These are phyloP conservation scores for Sphagnum tenellum DNA, from an alignment of 225 moss, liverwort and hornwort species.

Conservation along the genomic window DNA sequence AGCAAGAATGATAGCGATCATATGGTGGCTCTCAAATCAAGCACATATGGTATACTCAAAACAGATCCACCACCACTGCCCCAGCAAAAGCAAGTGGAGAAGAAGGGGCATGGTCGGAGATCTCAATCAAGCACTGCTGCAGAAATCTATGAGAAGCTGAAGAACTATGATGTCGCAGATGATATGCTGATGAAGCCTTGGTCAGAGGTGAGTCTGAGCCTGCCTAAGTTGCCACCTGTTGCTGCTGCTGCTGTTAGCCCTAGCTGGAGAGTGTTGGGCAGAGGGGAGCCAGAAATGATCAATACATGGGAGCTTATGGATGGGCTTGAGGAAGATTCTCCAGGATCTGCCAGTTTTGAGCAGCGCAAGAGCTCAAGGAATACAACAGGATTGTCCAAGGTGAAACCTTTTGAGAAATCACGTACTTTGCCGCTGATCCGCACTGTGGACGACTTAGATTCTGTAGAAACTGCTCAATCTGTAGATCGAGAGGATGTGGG, in stretches of 20 bases:
- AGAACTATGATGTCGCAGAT: constrained; percentile 41
- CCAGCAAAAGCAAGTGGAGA: constrained; percentile 11
- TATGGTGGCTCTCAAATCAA: constrained; percentile 57
- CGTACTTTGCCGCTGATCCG: not conserved
- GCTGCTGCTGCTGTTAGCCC: not conserved
- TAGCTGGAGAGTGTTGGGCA: not conserved
- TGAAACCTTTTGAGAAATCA: constrained; percentile 1
- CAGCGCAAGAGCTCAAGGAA: not conserved
- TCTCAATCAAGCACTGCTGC: constrained; percentile 17
- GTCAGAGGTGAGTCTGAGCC: constrained; percentile 51
- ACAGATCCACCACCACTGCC: constrained; percentile 8
- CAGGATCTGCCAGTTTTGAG: too few species aligned
- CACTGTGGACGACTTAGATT: constrained; percentile 3
- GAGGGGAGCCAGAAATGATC: constrained; percentile 1
- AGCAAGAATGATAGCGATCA: constrained; percentile 28
- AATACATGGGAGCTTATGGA: constrained; percentile 10
- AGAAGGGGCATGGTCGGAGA: constrained; percentile 1
- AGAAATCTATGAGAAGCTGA: constrained; percentile 44
- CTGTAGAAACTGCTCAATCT: not conserved
- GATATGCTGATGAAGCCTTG: constrained; percentile 50
- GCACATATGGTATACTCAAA: constrained; percentile 53
- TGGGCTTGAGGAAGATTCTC: constrained; percentile 3
- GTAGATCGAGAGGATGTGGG: too few species aligned
- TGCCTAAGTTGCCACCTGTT: constrained; percentile 34
- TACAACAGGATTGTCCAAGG: not conserved